Conservation (phyloP, 768 basidiomycete species). For the Panaeolus papilionaceus region DNA sequence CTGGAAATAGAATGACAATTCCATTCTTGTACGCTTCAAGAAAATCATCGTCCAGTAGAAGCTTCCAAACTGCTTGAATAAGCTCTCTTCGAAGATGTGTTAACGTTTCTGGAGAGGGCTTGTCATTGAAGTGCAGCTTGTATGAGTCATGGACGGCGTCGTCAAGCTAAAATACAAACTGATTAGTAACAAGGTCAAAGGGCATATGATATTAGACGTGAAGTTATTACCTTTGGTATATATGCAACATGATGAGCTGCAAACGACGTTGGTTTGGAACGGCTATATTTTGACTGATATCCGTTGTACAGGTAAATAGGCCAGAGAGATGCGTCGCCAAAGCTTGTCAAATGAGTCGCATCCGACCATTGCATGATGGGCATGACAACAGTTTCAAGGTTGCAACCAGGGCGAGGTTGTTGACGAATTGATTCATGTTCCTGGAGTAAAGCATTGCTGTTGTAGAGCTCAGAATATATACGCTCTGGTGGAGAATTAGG, state of each 20-base stretch:
- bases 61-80: slow-evolving; percentile 39
- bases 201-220: background rate
- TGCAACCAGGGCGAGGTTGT: slow-evolving; percentile 16
- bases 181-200: too few species aligned
- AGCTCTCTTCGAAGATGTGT: slow-evolving; percentile 24
- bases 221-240: slow-evolving; percentile 36
- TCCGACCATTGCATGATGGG: slow-evolving; percentile 29
- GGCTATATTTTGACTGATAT: slow-evolving; percentile 46
- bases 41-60: slow-evolving; percentile 32
- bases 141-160: background rate
- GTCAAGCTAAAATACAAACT: slow-evolving; percentile 2
- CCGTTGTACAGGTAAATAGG: slow-evolving; percentile 47
- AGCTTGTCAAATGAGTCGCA: slow-evolving; percentile 29
- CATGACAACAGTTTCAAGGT: slow-evolving; percentile 25
- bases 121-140: background rate
- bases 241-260: slow-evolving; percentile 48
- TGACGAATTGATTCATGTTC: slow-evolving; percentile 24
- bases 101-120: background rate
- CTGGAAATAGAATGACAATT: slow-evolving; percentile 37
- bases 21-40: slow-evolving; percentile 40
- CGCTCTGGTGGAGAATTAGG: slow-evolving; percentile 18
- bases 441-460: slow-evolving; percentile 26
- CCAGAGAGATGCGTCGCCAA: slow-evolving; percentile 44
- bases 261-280: slow-evolving; percentile 32
- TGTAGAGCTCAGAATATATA: slow-evolving; percentile 30